Evolutionary conservation across 148 eudicot species (phyloP), one percentile per base, ranked within the genome.

Genomic region (Rhododendron ovatum): DNA sequence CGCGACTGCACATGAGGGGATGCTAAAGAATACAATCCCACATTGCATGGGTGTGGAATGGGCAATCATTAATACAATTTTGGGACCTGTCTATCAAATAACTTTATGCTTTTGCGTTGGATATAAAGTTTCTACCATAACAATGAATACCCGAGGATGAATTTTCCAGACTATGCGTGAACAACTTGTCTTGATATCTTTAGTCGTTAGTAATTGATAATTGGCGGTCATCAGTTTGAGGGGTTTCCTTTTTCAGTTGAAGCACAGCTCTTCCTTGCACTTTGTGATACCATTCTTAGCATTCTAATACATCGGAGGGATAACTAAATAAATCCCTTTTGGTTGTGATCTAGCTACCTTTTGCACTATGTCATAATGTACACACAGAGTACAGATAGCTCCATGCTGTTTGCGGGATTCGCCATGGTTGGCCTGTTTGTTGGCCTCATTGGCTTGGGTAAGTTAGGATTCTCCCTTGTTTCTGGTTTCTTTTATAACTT

Each of bases 361-460:
- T 87, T 97, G 84, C 93, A 89, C 75, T 97, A 95, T 90, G 73
- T 92, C 61, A 24, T 95, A 28, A 90, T 91, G 61, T 89, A 87
- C 87, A 89, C 83, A n/a, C 82, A 89, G 65, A 88, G 55, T 84
- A 85, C 53, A 63, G 91, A 90, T 90, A 88, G 84, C 50, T 76
- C 82, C 35, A 87, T 89, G 78, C 89, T 85, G 59, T 37, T 91
- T 47, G 89, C 84, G 30, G 98, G 94, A 83, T 78, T 95, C 24
- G 83, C 87, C 35, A 78, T 91, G 82, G 95, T 91, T 88, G 89
- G 90, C 89, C 85, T 94, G 87, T 11, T 93, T 87, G 93, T 97
- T 43, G 92, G 96, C 88, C 94, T 97, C 77, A 91, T 93, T 88
- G 98, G 92, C 81, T 81, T 93, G 26, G 99, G 99, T 95, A 93